These are phyloP conservation scores for Lepiota brunneoincarnata DNA, from an alignment of 768 basidiomycete genomes.

Conservation along the genomic window DNA sequence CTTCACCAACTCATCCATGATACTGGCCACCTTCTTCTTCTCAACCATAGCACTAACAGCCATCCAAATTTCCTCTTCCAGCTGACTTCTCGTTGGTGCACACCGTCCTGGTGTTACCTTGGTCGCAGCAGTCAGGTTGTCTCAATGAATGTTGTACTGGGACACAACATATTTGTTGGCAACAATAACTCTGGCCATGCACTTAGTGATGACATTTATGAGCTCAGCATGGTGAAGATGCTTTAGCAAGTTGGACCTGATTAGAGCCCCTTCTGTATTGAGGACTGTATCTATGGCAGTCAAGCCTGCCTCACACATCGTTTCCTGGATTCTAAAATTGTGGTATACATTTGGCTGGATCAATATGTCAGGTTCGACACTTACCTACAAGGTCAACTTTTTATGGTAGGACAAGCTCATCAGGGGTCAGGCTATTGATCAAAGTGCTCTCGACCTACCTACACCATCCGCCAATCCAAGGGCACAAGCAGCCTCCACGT, in stretches of 20 bases:
- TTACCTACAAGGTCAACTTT: slow-evolving; percentile 92
- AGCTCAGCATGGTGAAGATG: slow-evolving; percentile 61
- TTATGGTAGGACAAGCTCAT: slow-evolving; percentile 5
- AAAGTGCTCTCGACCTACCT: slow-evolving; percentile 46
- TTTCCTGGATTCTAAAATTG: slow-evolving; percentile 87
- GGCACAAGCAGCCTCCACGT: slow-evolving; percentile 97
- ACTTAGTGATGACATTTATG: slow-evolving; percentile 77
- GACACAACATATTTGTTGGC: slow-evolving; percentile 84
- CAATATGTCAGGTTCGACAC: slow-evolving; percentile 21
- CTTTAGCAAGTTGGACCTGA: slow-evolving; percentile 70
- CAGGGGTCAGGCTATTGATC: not conserved
- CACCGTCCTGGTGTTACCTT: slow-evolving; percentile 83
- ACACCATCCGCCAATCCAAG: slow-evolving; percentile 97
- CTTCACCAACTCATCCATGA: slow-evolving; percentile 85
- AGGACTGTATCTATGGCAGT: slow-evolving; percentile 91
- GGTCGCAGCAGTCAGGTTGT: slow-evolving; percentile 57
- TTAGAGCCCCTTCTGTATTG: slow-evolving; percentile 83
- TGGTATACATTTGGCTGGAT: not conserved
- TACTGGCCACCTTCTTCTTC: slow-evolving; percentile 71
- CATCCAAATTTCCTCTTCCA: slow-evolving; percentile 87
- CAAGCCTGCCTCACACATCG: slow-evolving; percentile 97
- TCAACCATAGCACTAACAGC: slow-evolving; percentile 93
- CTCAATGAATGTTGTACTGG: slow-evolving; percentile 86
- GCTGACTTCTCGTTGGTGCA: slow-evolving; percentile 81
- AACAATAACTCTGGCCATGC: slow-evolving; percentile 91